A percentile compares a stretch with the other conserved stretches of the same genome.
These are phyloP conservation scores for Magnaporthiopsis rhizophila DNA, from an alignment of 2,329 filamentous ascomycete species.

Conservation along the genomic window DNA sequence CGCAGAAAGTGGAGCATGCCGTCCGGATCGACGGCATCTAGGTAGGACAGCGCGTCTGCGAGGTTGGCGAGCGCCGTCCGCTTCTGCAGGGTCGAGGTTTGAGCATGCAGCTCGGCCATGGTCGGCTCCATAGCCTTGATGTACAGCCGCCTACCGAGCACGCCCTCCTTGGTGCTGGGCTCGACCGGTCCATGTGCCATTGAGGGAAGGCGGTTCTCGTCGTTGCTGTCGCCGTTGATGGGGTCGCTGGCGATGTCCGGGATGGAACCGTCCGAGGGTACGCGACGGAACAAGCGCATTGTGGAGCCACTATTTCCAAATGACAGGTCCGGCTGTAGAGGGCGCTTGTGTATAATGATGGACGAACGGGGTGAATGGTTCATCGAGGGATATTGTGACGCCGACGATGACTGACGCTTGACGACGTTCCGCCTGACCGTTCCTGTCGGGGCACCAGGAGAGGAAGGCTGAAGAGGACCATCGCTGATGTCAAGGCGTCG, in stretches of 20 bases:
- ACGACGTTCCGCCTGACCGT: conserved; percentile 56
- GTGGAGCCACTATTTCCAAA: conserved; percentile 93
- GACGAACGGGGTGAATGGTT: conserved; percentile 12
- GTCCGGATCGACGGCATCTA: conserved; percentile 85
- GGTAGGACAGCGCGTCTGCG: conserved; percentile 74
- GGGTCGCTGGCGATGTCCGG: conserved; percentile 31
- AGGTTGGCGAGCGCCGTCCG: conserved; percentile 76
- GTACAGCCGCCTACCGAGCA: conserved; percentile 75
- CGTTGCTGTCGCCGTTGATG: conserved; percentile 32
- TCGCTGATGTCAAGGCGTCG: conserved; percentile 55
- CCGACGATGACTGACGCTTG: conserved; percentile 35
- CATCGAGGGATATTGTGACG: conserved; percentile 11
- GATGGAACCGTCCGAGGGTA: conserved; percentile 60
- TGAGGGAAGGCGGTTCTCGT: conserved; percentile 58
- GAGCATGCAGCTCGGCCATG: conserved; percentile 79
- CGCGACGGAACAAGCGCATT: conserved; percentile 82
- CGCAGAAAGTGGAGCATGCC: conserved; percentile 80
- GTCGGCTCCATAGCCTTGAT: conserved; percentile 73
- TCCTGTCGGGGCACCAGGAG: conserved; percentile 32
- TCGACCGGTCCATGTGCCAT: conserved; percentile 35
- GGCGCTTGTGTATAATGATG: conserved; percentile 49
- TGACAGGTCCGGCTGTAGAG: conserved; percentile 80
- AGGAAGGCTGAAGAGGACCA: conserved; percentile 47
- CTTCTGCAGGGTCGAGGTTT: conserved; percentile 59
- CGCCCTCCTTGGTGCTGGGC: conserved; percentile 67